Conservation (phyloP, 2,329 filamentous ascomycete species). For the Geosmithia morbida region DNA sequence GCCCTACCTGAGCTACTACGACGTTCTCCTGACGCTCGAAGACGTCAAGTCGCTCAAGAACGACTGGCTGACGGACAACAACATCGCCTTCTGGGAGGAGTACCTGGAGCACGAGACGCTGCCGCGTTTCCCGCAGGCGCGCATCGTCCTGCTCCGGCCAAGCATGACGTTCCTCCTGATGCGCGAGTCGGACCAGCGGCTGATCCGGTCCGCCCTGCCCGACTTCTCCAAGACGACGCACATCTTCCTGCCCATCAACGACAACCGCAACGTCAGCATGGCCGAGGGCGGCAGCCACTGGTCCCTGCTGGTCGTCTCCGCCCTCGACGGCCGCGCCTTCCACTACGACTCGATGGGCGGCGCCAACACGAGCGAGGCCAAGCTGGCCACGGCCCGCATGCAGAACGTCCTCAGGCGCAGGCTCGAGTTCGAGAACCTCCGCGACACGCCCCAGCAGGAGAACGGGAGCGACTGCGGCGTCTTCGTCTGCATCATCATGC, state of each 20-base stretch:
- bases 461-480: constrained; percentile 92
- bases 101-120: constrained; percentile 86
- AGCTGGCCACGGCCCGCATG: constrained; percentile 54
- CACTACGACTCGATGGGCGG: constrained; percentile 85
- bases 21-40: constrained; percentile 55
- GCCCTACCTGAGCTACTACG: constrained; percentile 24
- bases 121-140: constrained; percentile 61
- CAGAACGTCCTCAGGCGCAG: constrained; percentile 49
- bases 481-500: constrained; percentile 91
- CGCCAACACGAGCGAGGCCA: constrained; percentile 62
- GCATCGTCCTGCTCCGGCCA: constrained; percentile 82
- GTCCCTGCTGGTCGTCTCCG: constrained; percentile 80
- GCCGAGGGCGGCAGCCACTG: constrained; percentile 92
- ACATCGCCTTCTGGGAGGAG: constrained; percentile 97
- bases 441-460: constrained; percentile 79
- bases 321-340: constrained; percentile 82
- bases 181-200: constrained; percentile 46
- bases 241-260: constrained; percentile 92
- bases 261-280: constrained; percentile 58
- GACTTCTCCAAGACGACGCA: constrained; percentile 73
- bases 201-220: constrained; percentile 56
- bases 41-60: constrained; percentile 79
- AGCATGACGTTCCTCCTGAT: constrained; percentile 88
- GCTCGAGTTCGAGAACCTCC: constrained; percentile 65
- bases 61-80: constrained; percentile 97